These are phyloP conservation scores for Salix koriyanagi DNA, from an alignment of 345 rosid genomes.

Conservation along the genomic window DNA sequence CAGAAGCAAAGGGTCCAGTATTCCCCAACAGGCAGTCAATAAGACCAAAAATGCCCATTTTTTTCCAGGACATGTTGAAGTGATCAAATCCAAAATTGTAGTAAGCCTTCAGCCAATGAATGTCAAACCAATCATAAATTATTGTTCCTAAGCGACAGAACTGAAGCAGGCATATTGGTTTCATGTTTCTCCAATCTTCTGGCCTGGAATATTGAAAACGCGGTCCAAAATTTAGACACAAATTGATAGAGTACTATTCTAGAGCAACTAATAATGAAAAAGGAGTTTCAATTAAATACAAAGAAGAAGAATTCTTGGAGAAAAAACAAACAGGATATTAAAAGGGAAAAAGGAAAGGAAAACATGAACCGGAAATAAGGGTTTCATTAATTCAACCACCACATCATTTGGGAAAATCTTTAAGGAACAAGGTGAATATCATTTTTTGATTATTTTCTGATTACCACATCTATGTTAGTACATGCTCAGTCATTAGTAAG, in stretches of 20 bases:
- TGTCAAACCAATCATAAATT: conserved; percentile 91
- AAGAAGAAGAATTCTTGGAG: background rate
- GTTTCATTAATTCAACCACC: background rate
- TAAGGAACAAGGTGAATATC: background rate
- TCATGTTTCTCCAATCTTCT: conserved; percentile 76
- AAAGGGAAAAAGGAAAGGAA: background rate
- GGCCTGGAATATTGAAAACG: conserved; percentile 46
- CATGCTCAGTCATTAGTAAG: too few relatives aligned
- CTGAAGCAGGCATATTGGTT: conserved; percentile 70
- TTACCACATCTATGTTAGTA: too few relatives aligned
- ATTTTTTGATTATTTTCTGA: background rate
- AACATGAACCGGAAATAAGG: background rate
- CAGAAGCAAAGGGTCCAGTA: conserved; percentile 73
- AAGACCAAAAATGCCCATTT: conserved; percentile 64
- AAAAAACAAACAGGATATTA: too few relatives aligned
- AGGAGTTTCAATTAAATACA: background rate
- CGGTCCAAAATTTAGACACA: background rate
- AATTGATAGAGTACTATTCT: background rate
- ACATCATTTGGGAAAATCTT: background rate
- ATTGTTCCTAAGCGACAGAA: conserved; percentile 73
- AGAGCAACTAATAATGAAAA: background rate
- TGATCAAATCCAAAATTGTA: conserved; percentile 97
- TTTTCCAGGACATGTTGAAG: conserved; percentile 74
- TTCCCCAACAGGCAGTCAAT: conserved; percentile 65
- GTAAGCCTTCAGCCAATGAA: conserved; percentile 71